phyloP scores from a whole-genome alignment of 495 filamentous ascomycete species.

The Aspergillus campestris region DNA sequence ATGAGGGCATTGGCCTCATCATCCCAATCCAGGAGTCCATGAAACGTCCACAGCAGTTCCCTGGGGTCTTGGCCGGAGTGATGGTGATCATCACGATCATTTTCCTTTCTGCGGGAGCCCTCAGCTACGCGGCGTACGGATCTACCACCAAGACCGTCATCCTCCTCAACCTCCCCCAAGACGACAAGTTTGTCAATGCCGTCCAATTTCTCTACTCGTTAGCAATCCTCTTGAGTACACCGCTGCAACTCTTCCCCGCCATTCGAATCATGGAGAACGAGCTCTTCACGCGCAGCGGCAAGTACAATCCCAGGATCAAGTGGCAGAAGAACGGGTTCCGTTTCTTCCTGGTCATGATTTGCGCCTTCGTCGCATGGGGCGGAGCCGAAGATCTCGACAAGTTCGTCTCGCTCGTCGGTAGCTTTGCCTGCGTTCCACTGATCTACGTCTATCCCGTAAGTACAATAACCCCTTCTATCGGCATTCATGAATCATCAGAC shows the following conservation, averaged over 20 bases:
- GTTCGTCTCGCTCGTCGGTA: conserved; percentile 90
- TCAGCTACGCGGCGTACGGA: conserved; percentile 94
- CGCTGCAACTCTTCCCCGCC: conserved; percentile 92
- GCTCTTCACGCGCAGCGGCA: conserved; percentile 75
- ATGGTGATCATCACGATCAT: conserved; percentile 92
- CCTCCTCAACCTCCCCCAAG: conserved; percentile 91
- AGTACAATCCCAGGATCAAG: conserved; percentile 93
- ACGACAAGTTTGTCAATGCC: conserved; percentile 88
- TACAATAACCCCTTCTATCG: conserved; percentile 13
- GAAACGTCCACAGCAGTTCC: conserved; percentile 81
- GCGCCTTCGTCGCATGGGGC: conserved; percentile 79
- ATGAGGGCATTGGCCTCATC: conserved; percentile 96
- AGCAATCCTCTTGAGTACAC: conserved; percentile 88
- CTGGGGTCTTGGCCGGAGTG: conserved; percentile 71
- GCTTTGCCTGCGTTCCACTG: conserved; percentile 94
- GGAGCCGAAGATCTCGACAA: conserved; percentile 93
- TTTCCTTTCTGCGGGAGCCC: conserved; percentile 82
- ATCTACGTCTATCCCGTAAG: conserved; percentile 96
- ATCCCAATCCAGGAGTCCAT: conserved; percentile 98
- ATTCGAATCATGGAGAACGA: conserved; percentile 68
- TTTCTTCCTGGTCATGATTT: conserved; percentile 81
- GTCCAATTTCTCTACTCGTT: conserved; percentile 94
- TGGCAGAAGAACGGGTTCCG: conserved; percentile 98
- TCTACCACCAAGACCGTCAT: conserved; percentile 92
- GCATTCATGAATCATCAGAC: not conserved